phyloP scores from a whole-genome alignment of 164 flowering plant species.

The Litsea cubeba region DNA sequence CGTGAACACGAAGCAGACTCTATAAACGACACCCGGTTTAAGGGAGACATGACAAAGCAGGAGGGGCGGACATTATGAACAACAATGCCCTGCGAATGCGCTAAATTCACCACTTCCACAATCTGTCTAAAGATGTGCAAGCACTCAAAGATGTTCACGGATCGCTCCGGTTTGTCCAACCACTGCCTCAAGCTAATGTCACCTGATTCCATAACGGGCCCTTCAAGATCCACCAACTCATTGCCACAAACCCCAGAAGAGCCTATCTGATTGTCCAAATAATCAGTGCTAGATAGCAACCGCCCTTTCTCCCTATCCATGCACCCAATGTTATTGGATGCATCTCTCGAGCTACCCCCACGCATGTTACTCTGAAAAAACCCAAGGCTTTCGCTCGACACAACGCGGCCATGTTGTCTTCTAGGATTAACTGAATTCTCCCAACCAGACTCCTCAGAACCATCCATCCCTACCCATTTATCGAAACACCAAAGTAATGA shows the following conservation, averaged over 20 bases:
- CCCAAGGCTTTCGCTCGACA: constrained; percentile 40
- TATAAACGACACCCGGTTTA: constrained; percentile 80
- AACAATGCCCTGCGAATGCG: constrained; percentile 83
- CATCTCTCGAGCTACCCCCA: constrained; percentile 29
- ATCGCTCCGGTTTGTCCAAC: constrained; percentile 77
- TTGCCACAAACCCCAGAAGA: constrained; percentile 42
- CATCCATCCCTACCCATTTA: constrained; percentile 62
- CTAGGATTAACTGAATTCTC: constrained; percentile 48
- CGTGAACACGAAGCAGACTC: constrained; percentile 95
- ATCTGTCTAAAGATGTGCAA: constrained; percentile 87
- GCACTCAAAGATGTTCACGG: constrained; percentile 68
- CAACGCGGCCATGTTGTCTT: constrained; percentile 41
- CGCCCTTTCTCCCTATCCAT: constrained; percentile 22
- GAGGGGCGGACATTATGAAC: constrained; percentile 96
- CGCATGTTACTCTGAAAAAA: constrained; percentile 23
- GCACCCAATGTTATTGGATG: constrained; percentile 26
- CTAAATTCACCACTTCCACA: constrained; percentile 70
- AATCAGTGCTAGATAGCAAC: constrained; percentile 23
- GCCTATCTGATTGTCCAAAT: constrained; percentile 35
- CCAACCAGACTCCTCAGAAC: constrained; percentile 66
- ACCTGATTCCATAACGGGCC: constrained; percentile 35
- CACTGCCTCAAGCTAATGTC: constrained; percentile 90
- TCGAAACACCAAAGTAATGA: constrained; percentile 17
- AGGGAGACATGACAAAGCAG: constrained; percentile 89
- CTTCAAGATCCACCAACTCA: constrained; percentile 29